Evolutionary conservation across 495 filamentous ascomycete genomes (phyloP).

Genomic region (Penicillium waksmanii): DNA sequence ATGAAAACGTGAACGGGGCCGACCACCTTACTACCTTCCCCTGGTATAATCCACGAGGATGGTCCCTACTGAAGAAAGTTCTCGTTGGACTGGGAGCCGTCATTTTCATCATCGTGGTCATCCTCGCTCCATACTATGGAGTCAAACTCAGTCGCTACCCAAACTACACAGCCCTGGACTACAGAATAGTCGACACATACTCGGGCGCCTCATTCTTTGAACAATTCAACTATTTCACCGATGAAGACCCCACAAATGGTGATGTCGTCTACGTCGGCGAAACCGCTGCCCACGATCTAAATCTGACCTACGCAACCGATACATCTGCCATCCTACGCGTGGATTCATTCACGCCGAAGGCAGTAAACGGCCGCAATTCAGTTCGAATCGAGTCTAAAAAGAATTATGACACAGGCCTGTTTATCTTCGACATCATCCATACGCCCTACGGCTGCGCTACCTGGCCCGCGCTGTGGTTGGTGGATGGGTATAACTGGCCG

Average conservation of each 20-base stretch:
- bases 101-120: conserved; percentile 51
- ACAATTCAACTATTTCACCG: conserved; percentile 56
- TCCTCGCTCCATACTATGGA: conserved; percentile 58
- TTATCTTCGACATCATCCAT: conserved; percentile 59
- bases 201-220: conserved; percentile 53
- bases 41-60: conserved; percentile 56
- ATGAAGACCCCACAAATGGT: conserved; percentile 53
- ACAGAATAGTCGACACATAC: conserved; percentile 56
- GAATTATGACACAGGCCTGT: conserved; percentile 53
- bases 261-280: conserved; percentile 54
- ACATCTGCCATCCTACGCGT: conserved; percentile 56
- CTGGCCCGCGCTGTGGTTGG: conserved; percentile 67
- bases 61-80: conserved; percentile 51
- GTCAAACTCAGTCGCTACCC: conserved; percentile 54
- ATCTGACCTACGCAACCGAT: conserved; percentile 55
- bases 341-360: conserved; percentile 48
- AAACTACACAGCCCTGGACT: conserved; percentile 53
- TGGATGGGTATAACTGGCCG: conserved; percentile 63
- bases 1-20: background rate
- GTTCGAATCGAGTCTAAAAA: conserved; percentile 58
- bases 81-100: conserved; percentile 35
- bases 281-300: conserved; percentile 36
- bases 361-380: conserved; percentile 52
- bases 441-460: conserved; percentile 55
- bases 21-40: background rate